These are phyloP conservation scores for Phytophthora chlamydospora DNA, from an alignment of 352 stramenopile genomes.

Conservation along the genomic window DNA sequence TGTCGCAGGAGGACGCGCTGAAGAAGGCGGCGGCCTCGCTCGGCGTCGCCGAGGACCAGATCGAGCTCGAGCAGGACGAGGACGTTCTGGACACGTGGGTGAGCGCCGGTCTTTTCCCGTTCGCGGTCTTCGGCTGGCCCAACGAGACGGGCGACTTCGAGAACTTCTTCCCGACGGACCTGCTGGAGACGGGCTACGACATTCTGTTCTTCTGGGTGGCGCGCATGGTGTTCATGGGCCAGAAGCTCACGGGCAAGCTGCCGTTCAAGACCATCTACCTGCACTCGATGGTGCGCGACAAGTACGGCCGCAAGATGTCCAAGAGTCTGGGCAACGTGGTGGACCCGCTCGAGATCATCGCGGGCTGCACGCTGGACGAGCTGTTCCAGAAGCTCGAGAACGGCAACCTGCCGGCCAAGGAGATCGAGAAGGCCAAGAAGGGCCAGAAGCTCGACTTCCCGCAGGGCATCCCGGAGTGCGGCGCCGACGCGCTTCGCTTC, in stretches of 20 bases:
- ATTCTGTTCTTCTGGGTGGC: conserved; percentile 99
- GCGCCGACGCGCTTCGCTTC: conserved; percentile 98
- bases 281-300: conserved; percentile 98
- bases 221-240: conserved; percentile 96
- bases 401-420: conserved; percentile 97
- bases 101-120: conserved; percentile 97
- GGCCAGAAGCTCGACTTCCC: conserved; percentile 97
- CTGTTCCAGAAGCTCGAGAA: conserved; percentile 96
- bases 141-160: conserved; percentile 69
- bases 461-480: conserved; percentile 98
- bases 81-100: conserved; percentile 99
- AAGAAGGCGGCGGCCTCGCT: conserved; percentile 85
- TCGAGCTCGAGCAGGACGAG: conserved; percentile 96
- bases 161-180: conserved; percentile 96
- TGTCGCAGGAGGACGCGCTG: conserved; percentile 88
- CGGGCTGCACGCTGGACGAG: conserved; percentile 94
- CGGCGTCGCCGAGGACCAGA: conserved; percentile 54
- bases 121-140: conserved; percentile 87
- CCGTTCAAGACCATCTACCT: conserved; percentile 98
- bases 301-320: conserved; percentile 99
- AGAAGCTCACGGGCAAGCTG: conserved; percentile 96
- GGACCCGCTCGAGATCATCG: conserved; percentile 98
- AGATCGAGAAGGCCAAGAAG: conserved; percentile 98
- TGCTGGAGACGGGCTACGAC: conserved; percentile 99
- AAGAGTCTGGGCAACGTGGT: conserved; percentile 99